A percentile compares a stretch with the other conserved stretches of the same genome.
Conservation (phyloP, 169 alveolate genomes). For the Eimeria mitis region DNA sequence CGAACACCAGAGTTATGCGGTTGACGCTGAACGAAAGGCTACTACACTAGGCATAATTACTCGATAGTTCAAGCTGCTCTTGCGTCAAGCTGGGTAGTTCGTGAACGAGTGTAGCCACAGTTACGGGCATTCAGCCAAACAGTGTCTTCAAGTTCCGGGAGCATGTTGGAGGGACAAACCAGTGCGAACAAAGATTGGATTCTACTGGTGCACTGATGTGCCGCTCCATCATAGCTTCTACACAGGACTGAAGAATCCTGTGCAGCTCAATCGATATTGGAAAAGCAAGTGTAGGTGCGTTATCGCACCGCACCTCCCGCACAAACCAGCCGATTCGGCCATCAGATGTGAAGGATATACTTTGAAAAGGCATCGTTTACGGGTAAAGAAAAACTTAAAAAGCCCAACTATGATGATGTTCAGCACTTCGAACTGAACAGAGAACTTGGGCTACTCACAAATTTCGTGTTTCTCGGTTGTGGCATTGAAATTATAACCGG, state of each 20-base stretch:
- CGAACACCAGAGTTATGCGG: background rate
- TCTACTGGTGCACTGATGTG: background rate
- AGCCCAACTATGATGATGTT: background rate
- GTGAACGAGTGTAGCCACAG: background rate
- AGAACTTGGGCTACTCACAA: slow-evolving; percentile 32
- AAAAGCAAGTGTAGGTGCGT: background rate
- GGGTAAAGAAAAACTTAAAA: background rate
- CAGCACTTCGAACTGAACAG: background rate
- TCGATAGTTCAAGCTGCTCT: background rate
- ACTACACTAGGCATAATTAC: background rate
- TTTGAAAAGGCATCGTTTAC: background rate
- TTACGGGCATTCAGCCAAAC: background rate
- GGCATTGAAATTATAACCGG: slow-evolving; percentile 21
- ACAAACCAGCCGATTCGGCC: background rate
- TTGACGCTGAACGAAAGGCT: background rate
- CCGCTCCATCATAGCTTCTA: background rate
- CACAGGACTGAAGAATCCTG: background rate
- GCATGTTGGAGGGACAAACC: background rate
- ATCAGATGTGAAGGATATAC: background rate
- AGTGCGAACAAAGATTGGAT: background rate
- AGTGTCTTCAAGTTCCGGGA: background rate
- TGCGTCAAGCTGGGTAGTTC: background rate
- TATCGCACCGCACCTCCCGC: background rate
- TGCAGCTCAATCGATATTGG: background rate
- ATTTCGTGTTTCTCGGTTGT: background rate